phyloP scores from a whole-genome alignment of 108 stramenopile genomes.

The Cyclostephanos tholiformis region DNA sequence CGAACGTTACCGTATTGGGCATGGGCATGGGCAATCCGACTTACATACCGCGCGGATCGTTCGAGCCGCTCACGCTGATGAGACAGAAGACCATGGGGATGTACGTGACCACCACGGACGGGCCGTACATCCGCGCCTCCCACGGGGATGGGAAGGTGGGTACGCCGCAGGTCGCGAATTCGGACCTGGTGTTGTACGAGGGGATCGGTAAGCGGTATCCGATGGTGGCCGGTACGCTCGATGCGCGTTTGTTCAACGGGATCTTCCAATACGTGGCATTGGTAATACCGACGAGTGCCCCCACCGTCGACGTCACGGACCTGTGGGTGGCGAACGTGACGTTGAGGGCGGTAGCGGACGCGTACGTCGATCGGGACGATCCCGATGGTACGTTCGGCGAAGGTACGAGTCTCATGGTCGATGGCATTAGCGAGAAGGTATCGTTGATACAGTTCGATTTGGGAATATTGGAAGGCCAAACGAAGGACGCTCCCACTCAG shows the following conservation, averaged over 20 bases:
- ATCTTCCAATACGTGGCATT: constrained; percentile 9
- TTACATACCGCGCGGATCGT: constrained; percentile 16
- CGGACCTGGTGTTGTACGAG: constrained; percentile 24
- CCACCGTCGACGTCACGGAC: not conserved
- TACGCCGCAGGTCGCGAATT: constrained; percentile 15
- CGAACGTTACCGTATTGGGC: constrained; percentile 23
- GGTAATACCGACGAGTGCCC: not conserved
- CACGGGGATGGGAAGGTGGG: constrained; percentile 14
- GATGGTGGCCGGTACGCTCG: not conserved
- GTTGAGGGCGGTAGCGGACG: not conserved
- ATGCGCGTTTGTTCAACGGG: constrained; percentile 8
- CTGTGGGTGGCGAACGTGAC: constrained; percentile 1
- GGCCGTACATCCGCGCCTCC: constrained; percentile 32
- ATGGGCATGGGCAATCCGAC: constrained; percentile 28
- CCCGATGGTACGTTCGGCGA: not conserved
- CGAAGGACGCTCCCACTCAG: constrained; percentile 3
- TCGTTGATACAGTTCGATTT: constrained; percentile 35
- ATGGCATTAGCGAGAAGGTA: not conserved
- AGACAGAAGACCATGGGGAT: not conserved
- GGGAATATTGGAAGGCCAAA: constrained; percentile 16
- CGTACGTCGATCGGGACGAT: not conserved
- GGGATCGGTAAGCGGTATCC: constrained; percentile 21
- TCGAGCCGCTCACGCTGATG: constrained; percentile 11
- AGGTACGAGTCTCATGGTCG: not conserved
- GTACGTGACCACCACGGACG: constrained; percentile 28